These are phyloP conservation scores for Candida hispaniensis DNA, from an alignment of 805 yeast species.

Conservation along the genomic window DNA sequence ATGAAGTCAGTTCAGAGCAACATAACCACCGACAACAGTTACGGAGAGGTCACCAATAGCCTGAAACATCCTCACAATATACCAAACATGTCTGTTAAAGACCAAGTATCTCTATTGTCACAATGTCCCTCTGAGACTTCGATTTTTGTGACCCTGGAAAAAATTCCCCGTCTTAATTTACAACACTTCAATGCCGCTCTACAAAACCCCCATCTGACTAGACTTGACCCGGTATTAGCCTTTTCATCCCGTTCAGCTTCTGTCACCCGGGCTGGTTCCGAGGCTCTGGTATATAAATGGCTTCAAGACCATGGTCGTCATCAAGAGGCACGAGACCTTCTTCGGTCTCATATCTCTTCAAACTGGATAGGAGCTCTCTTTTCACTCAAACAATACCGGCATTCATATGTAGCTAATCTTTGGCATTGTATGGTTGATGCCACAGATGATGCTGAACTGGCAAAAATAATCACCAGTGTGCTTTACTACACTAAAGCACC, in stretches of 20 bases:
- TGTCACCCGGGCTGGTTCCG: constrained; percentile 7
- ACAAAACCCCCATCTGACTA: constrained; percentile 6
- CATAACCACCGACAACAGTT: constrained; percentile 1
- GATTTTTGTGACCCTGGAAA: constrained; percentile 11
- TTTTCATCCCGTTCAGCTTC: constrained; percentile 3
- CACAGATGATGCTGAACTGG: no score
- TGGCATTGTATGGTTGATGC: no score
- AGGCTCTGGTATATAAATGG: constrained; percentile 10
- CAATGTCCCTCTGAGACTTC: constrained; percentile 6
- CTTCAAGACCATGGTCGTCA: constrained; percentile 12
- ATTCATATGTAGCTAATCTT: no score
- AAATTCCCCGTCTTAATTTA: constrained; percentile 12
- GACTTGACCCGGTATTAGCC: constrained; percentile 13
- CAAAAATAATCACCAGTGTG: no score
- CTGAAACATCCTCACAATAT: constrained; percentile 13
- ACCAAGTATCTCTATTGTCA: constrained; percentile 1
- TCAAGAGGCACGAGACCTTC: constrained; percentile 8
- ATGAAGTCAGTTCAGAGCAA: constrained; percentile 6
- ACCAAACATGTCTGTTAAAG: constrained; percentile 1
- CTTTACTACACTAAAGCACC: no score
- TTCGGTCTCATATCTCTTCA: neutral
- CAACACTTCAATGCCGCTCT: constrained; percentile 12
- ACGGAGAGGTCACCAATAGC: constrained; percentile 13
- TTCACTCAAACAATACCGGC: no score
- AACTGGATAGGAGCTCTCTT: no score